A percentile compares a stretch with the other conserved stretches of the same genome.
phyloP scores from a whole-genome alignment of 1,284 basidiomycete genomes.

The Megacollybia platyphylla region DNA sequence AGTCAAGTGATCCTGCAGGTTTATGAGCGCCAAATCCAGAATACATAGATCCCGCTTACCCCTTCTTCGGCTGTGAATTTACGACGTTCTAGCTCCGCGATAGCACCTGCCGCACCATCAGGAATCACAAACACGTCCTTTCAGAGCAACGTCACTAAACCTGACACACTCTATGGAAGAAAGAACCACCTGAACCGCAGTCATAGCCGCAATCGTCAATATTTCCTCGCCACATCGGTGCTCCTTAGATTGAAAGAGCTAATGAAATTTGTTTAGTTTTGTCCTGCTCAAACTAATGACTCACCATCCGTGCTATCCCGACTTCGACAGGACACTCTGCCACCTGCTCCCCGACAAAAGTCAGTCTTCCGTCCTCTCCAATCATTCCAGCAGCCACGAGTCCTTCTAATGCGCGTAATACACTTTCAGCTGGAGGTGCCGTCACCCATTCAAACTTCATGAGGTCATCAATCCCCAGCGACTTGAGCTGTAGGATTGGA shows the following conservation, averaged over 20 bases:
- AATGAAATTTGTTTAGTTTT: slow-evolving; percentile 23
- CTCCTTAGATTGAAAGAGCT: slow-evolving; percentile 69
- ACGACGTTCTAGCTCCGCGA: slow-evolving; percentile 81
- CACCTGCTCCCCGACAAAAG: slow-evolving; percentile 54
- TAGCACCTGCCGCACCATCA: slow-evolving; percentile 71
- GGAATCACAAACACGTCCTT: slow-evolving; percentile 84
- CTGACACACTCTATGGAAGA: no score
- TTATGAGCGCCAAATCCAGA: no score
- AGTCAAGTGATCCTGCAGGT: slow-evolving; percentile 77
- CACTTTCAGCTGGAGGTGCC: slow-evolving; percentile 76
- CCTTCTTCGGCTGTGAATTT: slow-evolving; percentile 98
- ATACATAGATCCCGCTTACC: slow-evolving; percentile 26
- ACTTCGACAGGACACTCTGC: slow-evolving; percentile 73
- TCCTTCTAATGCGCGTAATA: slow-evolving; percentile 74
- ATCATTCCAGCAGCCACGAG: slow-evolving; percentile 62
- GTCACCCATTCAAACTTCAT: slow-evolving; percentile 93
- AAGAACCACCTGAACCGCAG: slow-evolving; percentile 61
- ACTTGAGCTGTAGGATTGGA: slow-evolving; percentile 86
- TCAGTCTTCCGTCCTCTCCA: slow-evolving; percentile 54
- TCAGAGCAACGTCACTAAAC: neutral
- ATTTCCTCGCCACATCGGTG: slow-evolving; percentile 88
- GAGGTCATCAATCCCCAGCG: slow-evolving; percentile 90
- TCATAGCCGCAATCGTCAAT: slow-evolving; percentile 93
- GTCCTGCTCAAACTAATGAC: slow-evolving; percentile 10
- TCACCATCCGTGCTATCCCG: slow-evolving; percentile 64